These are phyloP conservation scores for Schizochytrium sp. DNA, from an alignment of 108 stramenopile species.

Conservation along the genomic window DNA sequence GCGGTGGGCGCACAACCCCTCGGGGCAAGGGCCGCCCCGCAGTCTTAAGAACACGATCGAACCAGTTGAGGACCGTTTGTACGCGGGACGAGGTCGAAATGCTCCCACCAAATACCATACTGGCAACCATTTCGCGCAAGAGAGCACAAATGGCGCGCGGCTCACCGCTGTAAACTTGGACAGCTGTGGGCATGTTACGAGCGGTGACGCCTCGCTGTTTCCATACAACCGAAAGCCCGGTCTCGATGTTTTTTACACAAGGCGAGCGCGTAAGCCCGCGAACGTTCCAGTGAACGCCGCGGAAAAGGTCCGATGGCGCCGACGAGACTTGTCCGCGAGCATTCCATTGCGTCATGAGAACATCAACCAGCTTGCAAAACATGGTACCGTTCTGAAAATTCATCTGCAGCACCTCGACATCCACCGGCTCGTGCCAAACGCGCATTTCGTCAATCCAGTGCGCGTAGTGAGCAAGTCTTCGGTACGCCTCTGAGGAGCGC, in stretches of 20 bases:
- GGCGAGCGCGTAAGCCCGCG: neutral
- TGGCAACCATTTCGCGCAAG: neutral
- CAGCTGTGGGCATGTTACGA: neutral
- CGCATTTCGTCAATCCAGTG: neutral
- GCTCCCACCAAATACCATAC: neutral
- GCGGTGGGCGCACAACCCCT: neutral
- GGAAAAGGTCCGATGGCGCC: neutral
- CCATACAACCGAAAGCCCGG: neutral
- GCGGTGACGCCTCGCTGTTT: neutral
- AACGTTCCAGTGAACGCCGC: neutral
- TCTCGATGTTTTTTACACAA: neutral
- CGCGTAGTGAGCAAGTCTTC: neutral
- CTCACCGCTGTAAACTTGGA: neutral
- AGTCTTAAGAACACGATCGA: neutral
- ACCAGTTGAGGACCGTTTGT: slow-evolving; percentile 2
- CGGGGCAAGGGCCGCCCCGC: neutral
- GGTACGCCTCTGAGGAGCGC: neutral
- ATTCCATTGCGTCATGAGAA: neutral
- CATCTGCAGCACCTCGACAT: neutral
- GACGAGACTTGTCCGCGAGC: neutral
- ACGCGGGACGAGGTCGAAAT: neutral
- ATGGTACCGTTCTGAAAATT: neutral
- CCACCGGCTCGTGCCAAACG: neutral
- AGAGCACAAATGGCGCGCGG: neutral
- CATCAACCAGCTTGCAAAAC: neutral